Conservation (phyloP, 805 yeast genomes). For the Saccharomycopsis synnaedendra region DNA sequence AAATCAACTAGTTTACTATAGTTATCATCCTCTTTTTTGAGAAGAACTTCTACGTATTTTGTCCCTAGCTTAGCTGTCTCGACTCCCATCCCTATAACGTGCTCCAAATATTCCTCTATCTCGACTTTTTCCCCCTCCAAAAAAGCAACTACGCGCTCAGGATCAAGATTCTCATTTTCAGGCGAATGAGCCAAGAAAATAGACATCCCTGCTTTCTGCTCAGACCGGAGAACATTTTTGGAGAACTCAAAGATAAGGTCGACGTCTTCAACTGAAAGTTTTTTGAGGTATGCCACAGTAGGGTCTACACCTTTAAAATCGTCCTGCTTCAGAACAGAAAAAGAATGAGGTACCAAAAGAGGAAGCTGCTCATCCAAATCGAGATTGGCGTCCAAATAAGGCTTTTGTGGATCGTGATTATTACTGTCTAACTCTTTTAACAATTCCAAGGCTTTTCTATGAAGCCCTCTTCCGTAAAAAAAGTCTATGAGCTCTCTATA, state of each 20-base stretch:
- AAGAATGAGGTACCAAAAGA: background rate
- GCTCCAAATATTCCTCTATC: conserved; percentile 37
- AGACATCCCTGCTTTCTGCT: conserved; percentile 27
- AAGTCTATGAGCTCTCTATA: conserved; percentile 13
- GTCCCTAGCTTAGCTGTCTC: conserved; percentile 29
- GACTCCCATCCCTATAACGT: conserved; percentile 31
- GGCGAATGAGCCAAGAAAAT: conserved; percentile 59
- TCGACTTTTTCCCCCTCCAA: conserved; percentile 24
- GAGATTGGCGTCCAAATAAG: too few species aligned
- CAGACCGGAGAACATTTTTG: conserved; percentile 34
- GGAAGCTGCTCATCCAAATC: too few species aligned
- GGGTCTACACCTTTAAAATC: conserved; percentile 26
- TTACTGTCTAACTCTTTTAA: conserved; percentile 29
- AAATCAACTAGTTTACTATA: conserved; percentile 26
- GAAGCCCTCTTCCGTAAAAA: conserved; percentile 7
- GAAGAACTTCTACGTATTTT: conserved; percentile 33
- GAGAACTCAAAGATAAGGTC: conserved; percentile 48
- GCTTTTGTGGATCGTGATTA: background rate
- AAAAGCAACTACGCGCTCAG: conserved; percentile 40
- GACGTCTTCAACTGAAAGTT: conserved; percentile 35
- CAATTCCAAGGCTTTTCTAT: conserved; percentile 49
- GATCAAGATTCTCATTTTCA: conserved; percentile 48
- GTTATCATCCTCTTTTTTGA: conserved; percentile 19
- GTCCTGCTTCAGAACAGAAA: background rate
- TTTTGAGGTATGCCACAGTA: conserved; percentile 47